Evolutionary conservation across 257 asterid species (phyloP), one percentile per base, ranked within the genome.

Genomic region (Solanum peruvianum): DNA sequence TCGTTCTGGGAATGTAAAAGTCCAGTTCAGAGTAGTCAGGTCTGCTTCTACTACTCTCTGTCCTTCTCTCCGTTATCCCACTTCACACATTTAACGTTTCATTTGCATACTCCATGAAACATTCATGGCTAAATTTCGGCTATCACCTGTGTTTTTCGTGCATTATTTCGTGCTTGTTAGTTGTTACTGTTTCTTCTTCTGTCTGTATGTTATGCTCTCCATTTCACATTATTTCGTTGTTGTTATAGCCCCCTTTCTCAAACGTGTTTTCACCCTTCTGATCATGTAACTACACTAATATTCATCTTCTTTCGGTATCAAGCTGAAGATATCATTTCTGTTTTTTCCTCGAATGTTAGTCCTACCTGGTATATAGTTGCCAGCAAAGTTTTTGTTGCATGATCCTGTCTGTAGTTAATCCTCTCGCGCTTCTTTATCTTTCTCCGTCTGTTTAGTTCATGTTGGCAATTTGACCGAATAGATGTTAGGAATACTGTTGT

Each of bases 1-100:
- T 84, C 81, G 8, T 84, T 67, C 10, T 84, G 87, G 87, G 72
- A 84, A 67, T 84, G 81, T 47, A 84, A 84, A 84, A 84, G 87
- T 84, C 81, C 45, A 1, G 64, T 84, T 70, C 76, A 84, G 64
- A 67, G 42, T 81, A 81, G 69, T 81, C 69, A 81, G 87, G 87
- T 84, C 42, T 18, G 81, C 13, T 67, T 21, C 25, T 39, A 42
- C 14, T 23, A 66, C 14, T 21, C 81, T 66, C 44, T 25, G 12
- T 49, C 29, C 18, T 81, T 80, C 44, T 29, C 66, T 29, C 18
- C 1, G 7, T 21, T 67, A 67, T 70, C 67, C 7, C 5, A 16
- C 44, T 64, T 84, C 29, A 67, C 37, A 67, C 29, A 23, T 37
- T 62, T 62, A 27, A 35, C 15, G 2, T 83, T 62, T 83, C 39